These are phyloP conservation scores for Fusarium protoensiforme DNA, from an alignment of 2,329 filamentous ascomycete genomes.

Conservation along the genomic window DNA sequence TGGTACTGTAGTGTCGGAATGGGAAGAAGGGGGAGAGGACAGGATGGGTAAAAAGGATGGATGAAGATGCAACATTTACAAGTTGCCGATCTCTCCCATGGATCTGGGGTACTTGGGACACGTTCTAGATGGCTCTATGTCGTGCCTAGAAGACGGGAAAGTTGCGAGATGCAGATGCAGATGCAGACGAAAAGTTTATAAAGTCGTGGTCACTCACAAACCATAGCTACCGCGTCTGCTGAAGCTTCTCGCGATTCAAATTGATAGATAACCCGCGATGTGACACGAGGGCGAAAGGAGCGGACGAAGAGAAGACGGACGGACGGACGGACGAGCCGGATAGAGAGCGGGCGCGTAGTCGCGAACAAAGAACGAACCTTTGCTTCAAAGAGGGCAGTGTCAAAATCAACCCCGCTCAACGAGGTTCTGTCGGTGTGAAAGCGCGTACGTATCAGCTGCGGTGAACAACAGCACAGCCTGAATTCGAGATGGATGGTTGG, in stretches of 20 bases:
- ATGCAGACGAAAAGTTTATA: constrained; percentile 9
- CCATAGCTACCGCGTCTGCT: constrained; percentile 14
- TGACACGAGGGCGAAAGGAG: not conserved
- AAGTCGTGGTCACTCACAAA: constrained; percentile 28
- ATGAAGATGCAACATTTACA: not conserved
- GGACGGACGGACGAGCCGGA: not conserved
- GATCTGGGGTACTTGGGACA: not conserved
- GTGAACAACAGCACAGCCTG: not conserved
- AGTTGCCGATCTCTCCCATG: not conserved
- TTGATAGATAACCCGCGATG: constrained; percentile 1
- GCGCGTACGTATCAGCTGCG: not conserved
- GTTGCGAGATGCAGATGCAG: not conserved
- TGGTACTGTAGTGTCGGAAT: not conserved
- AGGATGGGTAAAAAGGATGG: constrained; percentile 3
- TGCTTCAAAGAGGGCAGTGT: not conserved
- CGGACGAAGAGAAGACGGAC: not conserved
- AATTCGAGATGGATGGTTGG: not conserved
- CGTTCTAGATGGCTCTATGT: not conserved
- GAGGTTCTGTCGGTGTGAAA: not conserved
- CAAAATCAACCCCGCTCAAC: constrained; percentile 4
- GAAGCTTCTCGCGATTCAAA: constrained; percentile 2
- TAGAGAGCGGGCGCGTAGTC: not conserved
- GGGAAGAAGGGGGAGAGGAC: not conserved
- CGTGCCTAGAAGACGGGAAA: not conserved
- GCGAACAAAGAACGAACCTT: not conserved